A percentile compares a stretch with the other conserved stretches of the same genome.
phyloP scores from a whole-genome alignment of 345 rosid species.

The Sisymbrium irio region DNA sequence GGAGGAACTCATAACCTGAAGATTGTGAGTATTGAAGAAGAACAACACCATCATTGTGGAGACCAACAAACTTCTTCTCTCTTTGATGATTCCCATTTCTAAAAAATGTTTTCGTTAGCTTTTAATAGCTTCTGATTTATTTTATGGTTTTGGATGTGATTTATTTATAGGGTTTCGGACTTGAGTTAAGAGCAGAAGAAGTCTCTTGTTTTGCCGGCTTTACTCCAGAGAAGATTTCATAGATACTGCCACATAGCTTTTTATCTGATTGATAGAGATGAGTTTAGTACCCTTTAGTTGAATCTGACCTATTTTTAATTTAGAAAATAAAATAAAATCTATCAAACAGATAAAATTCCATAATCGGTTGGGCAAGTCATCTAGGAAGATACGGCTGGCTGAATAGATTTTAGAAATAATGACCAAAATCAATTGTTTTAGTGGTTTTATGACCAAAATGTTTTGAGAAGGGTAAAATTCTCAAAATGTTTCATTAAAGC shows the following conservation, averaged over 20 bases:
- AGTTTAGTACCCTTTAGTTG: no score
- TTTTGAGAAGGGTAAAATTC: no score
- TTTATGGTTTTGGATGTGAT: constrained; percentile 6
- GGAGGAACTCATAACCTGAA: constrained; percentile 22
- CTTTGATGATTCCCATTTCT: not conserved
- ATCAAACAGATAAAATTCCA: no score
- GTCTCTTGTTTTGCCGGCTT: constrained; percentile 16
- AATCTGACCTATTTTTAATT: no score
- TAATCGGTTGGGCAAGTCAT: no score
- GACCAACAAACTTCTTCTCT: constrained; percentile 15
- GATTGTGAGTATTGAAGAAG: constrained; percentile 20
- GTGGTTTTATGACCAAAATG: no score
- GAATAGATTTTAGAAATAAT: no score
- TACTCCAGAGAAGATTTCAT: constrained; percentile 7
- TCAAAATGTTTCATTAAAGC: no score
- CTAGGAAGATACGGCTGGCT: no score
- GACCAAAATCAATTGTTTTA: no score
- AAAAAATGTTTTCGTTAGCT: not conserved
- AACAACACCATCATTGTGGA: constrained; percentile 18
- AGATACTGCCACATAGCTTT: constrained; percentile 4
- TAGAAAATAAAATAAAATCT: no score
- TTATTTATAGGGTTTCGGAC: constrained; percentile 24
- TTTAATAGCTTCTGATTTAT: not conserved
- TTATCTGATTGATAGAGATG: no score
- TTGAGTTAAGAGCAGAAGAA: constrained; percentile 3